phyloP scores from a whole-genome alignment of 176 grass and related monocot species.

The Hordeum marinum region DNA sequence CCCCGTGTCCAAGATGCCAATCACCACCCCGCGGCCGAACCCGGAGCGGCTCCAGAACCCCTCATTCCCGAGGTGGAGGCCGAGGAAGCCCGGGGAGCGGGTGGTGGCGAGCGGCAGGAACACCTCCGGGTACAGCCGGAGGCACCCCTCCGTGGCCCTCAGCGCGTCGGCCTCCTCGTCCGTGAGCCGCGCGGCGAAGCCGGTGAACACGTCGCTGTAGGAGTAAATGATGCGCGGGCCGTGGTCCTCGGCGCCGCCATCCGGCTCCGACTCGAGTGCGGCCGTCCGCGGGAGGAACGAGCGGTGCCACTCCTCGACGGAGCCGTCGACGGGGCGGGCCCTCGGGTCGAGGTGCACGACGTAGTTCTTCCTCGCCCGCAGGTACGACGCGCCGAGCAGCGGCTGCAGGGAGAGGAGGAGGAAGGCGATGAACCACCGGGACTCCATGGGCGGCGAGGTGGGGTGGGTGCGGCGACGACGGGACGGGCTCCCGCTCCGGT shows the following conservation, averaged over 20 bases:
- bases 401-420: background rate
- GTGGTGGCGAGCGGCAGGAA: conserved; percentile 64
- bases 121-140: conserved; percentile 55
- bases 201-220: conserved; percentile 65
- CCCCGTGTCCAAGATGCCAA: conserved; percentile 74
- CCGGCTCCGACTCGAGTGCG: background rate
- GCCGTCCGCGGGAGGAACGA: conserved; percentile 55
- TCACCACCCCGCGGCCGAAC: conserved; percentile 57
- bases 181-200: conserved; percentile 79
- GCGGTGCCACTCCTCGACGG: conserved; percentile 54
- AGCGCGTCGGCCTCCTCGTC: conserved; percentile 49
- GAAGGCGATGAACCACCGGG: background rate
- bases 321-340: background rate
- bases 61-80: conserved; percentile 48
- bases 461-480: background rate
- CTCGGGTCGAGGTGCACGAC: conserved; percentile 58
- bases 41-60: conserved; percentile 62
- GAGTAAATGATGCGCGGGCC: conserved; percentile 63
- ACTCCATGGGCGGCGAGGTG: background rate
- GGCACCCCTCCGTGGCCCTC: conserved; percentile 40
- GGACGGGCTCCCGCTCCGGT: background rate
- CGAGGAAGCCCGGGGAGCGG: conserved; percentile 78
- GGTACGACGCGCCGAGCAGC: conserved; percentile 16
- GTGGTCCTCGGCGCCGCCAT: conserved; percentile 1
- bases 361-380: conserved; percentile 67